These are phyloP conservation scores for Suillus ampliporus DNA, from an alignment of 768 basidiomycete species.

Conservation along the genomic window DNA sequence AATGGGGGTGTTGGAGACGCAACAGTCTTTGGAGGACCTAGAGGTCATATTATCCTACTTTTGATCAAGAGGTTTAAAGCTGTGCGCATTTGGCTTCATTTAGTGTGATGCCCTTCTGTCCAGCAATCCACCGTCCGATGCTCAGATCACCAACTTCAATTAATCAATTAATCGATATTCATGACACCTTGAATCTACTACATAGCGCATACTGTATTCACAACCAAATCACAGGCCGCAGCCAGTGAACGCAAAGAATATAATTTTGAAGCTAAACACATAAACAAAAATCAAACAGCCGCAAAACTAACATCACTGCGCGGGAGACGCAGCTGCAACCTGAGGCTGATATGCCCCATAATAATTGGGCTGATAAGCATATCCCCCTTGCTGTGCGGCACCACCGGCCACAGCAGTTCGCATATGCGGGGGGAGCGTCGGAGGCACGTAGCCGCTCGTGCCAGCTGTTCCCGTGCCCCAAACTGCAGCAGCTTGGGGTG, in stretches of 20 bases:
- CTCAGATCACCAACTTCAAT: background rate
- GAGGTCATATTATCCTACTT: too few species aligned
- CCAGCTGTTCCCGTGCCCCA: conserved; percentile 24
- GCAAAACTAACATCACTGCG: conserved; percentile 20
- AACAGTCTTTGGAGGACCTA: too few species aligned
- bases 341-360: conserved; percentile 36
- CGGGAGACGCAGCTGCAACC: conserved; percentile 33
- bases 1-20: too few species aligned
- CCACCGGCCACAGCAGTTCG: conserved; percentile 26
- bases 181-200: conserved; percentile 16
- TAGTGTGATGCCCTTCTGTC: too few species aligned
- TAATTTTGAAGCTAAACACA: background rate
- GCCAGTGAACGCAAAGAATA: background rate
- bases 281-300: background rate
- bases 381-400: conserved; percentile 27
- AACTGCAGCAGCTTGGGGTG: conserved; percentile 34
- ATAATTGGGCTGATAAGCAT: conserved; percentile 36
- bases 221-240: background rate
- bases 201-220: background rate
- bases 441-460: conserved; percentile 29
- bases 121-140: too few species aligned
- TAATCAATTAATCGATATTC: conserved; percentile 12
- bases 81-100: too few species aligned
- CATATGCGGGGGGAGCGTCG: conserved; percentile 51
- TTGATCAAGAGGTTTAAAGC: too few species aligned